Conservation (phyloP, 768 basidiomycete genomes). For the Trametes cubensis region DNA sequence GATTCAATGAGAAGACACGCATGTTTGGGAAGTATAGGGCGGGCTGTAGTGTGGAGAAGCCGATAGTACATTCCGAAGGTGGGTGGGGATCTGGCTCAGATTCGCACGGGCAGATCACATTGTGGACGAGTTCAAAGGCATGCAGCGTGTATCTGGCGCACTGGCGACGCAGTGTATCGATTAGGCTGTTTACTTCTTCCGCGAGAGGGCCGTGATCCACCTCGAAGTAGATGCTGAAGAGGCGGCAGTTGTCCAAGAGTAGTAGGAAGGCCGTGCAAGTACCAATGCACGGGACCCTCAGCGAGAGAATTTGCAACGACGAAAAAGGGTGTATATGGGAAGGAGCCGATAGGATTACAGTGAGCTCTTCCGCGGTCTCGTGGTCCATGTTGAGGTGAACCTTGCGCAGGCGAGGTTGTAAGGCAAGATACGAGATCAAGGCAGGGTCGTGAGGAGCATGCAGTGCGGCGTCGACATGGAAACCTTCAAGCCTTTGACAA, state of each 20-base stretch:
- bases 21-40: neutral
- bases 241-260: neutral
- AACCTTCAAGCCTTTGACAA: neutral
- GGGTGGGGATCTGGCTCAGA: neutral
- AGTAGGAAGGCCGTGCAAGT: neutral
- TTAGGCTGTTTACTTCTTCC: neutral
- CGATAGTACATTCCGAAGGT: neutral
- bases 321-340: neutral
- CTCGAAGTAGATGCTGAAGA: neutral
- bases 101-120: neutral
- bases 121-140: neutral
- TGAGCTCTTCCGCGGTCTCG: neutral
- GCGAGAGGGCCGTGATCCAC: neutral
- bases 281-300: neutral
- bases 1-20: neutral
- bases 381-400: neutral
- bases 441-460: neutral
- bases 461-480: neutral
- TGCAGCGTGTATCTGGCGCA: neutral
- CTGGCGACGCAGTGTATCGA: neutral
- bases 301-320: neutral
- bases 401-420: neutral
- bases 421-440: neutral
- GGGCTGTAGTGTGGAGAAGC: neutral
- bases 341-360: neutral